These are phyloP conservation scores for Tolypocladium amazonense DNA, from an alignment of 2,329 filamentous ascomycete species.

Conservation along the genomic window DNA sequence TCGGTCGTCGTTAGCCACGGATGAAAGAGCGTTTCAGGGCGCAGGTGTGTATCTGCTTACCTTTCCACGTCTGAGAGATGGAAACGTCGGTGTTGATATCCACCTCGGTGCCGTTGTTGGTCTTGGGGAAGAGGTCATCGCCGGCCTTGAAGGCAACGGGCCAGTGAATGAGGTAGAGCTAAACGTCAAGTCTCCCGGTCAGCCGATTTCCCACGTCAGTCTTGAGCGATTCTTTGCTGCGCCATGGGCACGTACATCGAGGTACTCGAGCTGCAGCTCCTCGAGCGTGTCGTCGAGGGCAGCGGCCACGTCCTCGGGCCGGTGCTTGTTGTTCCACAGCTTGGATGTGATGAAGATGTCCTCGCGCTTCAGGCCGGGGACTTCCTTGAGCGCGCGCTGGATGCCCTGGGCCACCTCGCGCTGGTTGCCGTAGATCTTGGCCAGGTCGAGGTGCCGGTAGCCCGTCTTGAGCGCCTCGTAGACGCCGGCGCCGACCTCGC, in stretches of 20 bases:
- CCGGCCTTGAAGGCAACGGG: constrained; percentile 35
- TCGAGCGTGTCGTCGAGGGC: constrained; percentile 45
- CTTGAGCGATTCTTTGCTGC: not conserved
- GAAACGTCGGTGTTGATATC: constrained; percentile 32
- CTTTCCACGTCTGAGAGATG: constrained; percentile 33
- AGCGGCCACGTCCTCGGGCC: constrained; percentile 46
- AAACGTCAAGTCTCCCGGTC: not conserved
- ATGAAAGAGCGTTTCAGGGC: not conserved
- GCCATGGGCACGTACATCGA: constrained; percentile 30
- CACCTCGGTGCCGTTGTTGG: constrained; percentile 20
- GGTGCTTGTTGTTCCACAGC: constrained; percentile 50
- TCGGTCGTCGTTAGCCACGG: not conserved
- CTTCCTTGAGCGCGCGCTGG: constrained; percentile 31
- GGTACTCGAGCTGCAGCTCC: constrained; percentile 45
- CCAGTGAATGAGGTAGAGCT: constrained; percentile 56
- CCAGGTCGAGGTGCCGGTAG: constrained; percentile 50
- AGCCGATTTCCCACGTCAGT: not conserved
- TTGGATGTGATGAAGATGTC: constrained; percentile 58
- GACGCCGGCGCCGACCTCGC: constrained; percentile 54
- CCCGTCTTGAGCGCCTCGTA: constrained; percentile 51
- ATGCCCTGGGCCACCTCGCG: constrained; percentile 46
- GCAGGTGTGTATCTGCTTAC: constrained; percentile 7
- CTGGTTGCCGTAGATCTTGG: constrained; percentile 54
- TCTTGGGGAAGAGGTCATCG: constrained; percentile 34
- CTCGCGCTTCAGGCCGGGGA: constrained; percentile 40